Percentiles rank a stretch among this genome's conserved stretches.
Conservation (phyloP, 495 filamentous ascomycete species). For the Parmelia sp. region DNA sequence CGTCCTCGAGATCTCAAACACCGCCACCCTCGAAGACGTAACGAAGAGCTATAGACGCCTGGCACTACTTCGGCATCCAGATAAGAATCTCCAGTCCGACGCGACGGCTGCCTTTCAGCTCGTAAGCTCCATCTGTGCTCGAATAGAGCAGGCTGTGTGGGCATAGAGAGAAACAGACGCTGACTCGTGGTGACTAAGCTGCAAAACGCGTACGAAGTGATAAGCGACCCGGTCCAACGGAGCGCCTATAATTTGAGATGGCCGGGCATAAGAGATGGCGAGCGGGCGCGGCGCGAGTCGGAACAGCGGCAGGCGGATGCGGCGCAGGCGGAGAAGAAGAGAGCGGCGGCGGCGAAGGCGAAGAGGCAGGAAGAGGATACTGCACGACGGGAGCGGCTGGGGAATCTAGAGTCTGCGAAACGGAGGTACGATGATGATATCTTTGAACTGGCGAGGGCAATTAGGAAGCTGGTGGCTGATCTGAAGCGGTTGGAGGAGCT, state of each 20-base stretch:
- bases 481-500: slow-evolving; percentile 6
- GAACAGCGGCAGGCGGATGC: neutral
- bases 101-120: slow-evolving; percentile 15
- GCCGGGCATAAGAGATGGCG: neutral
- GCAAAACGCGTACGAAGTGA: slow-evolving; percentile 31
- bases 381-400: slow-evolving; percentile 1
- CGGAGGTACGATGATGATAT: neutral
- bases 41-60: slow-evolving; percentile 21
- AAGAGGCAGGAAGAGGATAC: neutral
- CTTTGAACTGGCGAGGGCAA: neutral
- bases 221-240: slow-evolving; percentile 24
- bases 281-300: neutral
- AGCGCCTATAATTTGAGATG: slow-evolving; percentile 2
- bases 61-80: slow-evolving; percentile 13
- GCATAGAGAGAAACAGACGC: slow-evolving; percentile 1
- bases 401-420: neutral
- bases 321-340: neutral
- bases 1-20: slow-evolving; percentile 30
- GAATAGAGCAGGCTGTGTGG: neutral
- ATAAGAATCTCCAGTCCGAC: slow-evolving; percentile 9
- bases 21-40: slow-evolving; percentile 29
- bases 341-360: neutral
- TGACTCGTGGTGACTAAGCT: slow-evolving; percentile 24
- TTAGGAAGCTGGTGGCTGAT: slow-evolving; percentile 2
- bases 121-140: neutral